A percentile compares a stretch with the other conserved stretches of the same genome.
Conservation (phyloP, 192 early-diverging fungal genomes). For the Piromyces sp. region DNA sequence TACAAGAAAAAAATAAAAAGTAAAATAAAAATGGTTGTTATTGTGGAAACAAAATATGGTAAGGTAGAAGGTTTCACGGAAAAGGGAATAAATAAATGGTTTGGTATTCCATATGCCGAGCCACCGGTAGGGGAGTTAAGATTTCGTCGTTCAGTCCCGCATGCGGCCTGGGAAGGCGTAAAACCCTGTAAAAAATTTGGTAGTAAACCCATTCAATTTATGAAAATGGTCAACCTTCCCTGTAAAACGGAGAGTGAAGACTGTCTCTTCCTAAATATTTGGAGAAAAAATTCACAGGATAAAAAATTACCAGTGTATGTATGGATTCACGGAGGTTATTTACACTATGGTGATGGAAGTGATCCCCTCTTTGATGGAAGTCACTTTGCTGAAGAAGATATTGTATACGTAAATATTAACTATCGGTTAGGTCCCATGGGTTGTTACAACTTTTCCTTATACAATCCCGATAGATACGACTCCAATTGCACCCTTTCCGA, state of each 20-base stretch:
- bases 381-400: background rate
- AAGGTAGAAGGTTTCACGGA: background rate
- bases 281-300: background rate
- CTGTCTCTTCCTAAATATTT: slow-evolving; percentile 19
- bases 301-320: background rate
- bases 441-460: slow-evolving; percentile 6
- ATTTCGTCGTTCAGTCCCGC: background rate
- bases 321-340: background rate
- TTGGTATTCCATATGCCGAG: background rate
- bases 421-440: slow-evolving; percentile 21
- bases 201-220: background rate
- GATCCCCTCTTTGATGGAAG: background rate
- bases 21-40: background rate
- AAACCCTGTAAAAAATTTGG: background rate
- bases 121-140: background rate
- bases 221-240: background rate
- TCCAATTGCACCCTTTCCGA: background rate
- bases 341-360: background rate
- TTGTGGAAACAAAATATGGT: background rate
- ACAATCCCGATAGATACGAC: background rate
- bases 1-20: no score
- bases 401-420: slow-evolving; percentile 10
- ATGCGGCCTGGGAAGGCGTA: background rate
- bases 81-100: background rate
- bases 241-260: slow-evolving; percentile 9